Conservation (phyloP, 306 rosid species). For the Elaeagnus macrophylla region DNA sequence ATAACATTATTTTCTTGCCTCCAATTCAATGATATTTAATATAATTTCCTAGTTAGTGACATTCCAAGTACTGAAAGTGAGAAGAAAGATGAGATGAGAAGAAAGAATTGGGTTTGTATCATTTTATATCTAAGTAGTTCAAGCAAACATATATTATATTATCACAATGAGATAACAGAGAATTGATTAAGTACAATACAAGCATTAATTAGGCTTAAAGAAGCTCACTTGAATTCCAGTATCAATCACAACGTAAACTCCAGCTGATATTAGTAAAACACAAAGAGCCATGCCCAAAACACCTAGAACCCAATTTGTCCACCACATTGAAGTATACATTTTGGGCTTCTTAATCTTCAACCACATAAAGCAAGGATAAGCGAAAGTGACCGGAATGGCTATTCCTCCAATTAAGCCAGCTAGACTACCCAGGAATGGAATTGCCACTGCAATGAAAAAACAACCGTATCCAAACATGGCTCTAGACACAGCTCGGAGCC, state of each 20-base stretch:
- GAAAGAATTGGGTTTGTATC: no score
- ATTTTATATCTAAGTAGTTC: not conserved
- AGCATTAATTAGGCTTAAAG: slow-evolving; percentile 30
- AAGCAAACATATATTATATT: not conserved
- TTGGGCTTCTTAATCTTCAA: slow-evolving; percentile 29
- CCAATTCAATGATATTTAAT: not conserved
- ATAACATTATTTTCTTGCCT: not conserved
- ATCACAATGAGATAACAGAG: not conserved
- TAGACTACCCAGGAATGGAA: slow-evolving; percentile 25
- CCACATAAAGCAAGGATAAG: slow-evolving; percentile 39
- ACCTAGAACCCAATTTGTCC: slow-evolving; percentile 28
- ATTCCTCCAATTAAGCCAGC: slow-evolving; percentile 34
- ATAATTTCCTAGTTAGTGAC: no score
- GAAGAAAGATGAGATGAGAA: no score
- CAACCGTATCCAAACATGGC: slow-evolving; percentile 22
- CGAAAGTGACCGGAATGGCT: slow-evolving; percentile 27
- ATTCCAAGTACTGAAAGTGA: no score
- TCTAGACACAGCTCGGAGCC: slow-evolving; percentile 25
- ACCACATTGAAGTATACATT: slow-evolving; percentile 25
- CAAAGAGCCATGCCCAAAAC: slow-evolving; percentile 18
- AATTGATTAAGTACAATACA: not conserved
- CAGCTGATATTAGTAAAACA: slow-evolving; percentile 20
- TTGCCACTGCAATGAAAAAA: slow-evolving; percentile 25
- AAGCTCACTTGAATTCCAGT: slow-evolving; percentile 27
- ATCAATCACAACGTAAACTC: slow-evolving; percentile 19